These are phyloP conservation scores for Cercis canadensis DNA, from an alignment of 306 rosid species.

Conservation along the genomic window DNA sequence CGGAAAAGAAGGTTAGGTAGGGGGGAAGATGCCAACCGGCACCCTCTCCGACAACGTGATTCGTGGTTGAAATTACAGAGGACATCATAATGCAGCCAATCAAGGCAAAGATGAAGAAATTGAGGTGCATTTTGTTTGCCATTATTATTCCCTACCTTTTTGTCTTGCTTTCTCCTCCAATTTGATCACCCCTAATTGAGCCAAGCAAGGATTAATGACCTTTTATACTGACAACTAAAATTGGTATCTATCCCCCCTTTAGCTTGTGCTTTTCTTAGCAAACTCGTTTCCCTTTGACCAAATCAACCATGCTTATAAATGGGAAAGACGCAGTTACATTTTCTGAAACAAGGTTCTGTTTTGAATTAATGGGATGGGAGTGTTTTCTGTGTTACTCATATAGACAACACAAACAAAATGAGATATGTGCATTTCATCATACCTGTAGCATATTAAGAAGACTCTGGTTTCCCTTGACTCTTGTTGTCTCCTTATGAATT, in stretches of 20 bases:
- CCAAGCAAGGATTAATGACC: not conserved
- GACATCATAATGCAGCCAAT: constrained; percentile 41
- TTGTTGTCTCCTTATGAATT: no score
- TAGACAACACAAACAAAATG: not conserved
- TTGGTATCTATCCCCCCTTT: constrained; percentile 5
- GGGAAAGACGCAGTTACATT: no score
- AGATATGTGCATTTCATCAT: not conserved
- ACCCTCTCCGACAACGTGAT: constrained; percentile 70
- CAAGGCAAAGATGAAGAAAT: constrained; percentile 34
- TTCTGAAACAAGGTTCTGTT: constrained; percentile 9
- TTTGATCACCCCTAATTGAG: no score
- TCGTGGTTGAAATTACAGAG: constrained; percentile 39
- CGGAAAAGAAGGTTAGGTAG: constrained; percentile 33
- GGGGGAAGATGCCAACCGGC: constrained; percentile 69
- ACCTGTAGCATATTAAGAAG: no score
- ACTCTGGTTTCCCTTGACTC: no score
- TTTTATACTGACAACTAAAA: not conserved
- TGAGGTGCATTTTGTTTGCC: constrained; percentile 40
- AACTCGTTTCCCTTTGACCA: constrained; percentile 30
- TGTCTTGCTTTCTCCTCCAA: not conserved
- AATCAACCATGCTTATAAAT: constrained; percentile 36
- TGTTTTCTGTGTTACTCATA: constrained; percentile 22
- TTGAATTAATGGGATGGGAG: constrained; percentile 29
- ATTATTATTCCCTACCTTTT: constrained; percentile 23
- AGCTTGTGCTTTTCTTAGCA: constrained; percentile 1